Base-by-base conservation (phyloP, 306 rosid genomes). In the Vigna hirtella region DNA sequence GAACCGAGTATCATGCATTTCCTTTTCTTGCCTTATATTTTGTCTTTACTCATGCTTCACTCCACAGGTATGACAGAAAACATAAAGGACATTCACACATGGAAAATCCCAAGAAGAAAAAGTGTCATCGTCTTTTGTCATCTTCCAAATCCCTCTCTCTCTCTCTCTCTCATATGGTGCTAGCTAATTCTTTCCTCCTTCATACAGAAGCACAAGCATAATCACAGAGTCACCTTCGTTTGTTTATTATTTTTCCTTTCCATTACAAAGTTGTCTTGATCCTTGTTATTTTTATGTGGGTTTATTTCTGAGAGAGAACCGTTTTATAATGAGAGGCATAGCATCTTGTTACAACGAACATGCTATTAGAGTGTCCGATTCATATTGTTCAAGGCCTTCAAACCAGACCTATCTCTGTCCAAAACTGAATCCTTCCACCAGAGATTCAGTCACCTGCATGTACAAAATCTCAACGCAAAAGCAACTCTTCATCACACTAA, bases 281-380 rank as follows among this genome's bases (percentile, higher is more conserved):
- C 82, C 84, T 36, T 73, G 70, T 56, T 40, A 73, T 38, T 65
- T 65, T 43, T 66, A 72, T 78, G 87, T 63, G 72, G 36, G 66
- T 45, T 81, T 45, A 36, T 70, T 70, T 70, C 51, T 68, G 58
- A 79, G 48, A 10, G 7, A 9, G 22, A n/a, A 62, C 68, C 47
- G 12, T 10, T 22, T 36, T 42, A 66, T 38, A 52, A 64, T 91
- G 97, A 94, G 91, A 83, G 88, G 93, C 64, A 76, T 95, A 83
- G 86, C 95, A 20, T 88, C 93, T 50, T 95, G 98, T 87, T 95
- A 95, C 88, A 95, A 81, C 55, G 96, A 92, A 55, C 96, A 92
- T 77, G 97, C 97, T 36, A 86, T 92, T 18, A 86, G 85, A 51
- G 89, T 92, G 5, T 92, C 97, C 0, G 98, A 91, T 87, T 92